Base-by-base conservation (phyloP, 176 grass and related monocot species). In the Themeda triandra region DNA sequence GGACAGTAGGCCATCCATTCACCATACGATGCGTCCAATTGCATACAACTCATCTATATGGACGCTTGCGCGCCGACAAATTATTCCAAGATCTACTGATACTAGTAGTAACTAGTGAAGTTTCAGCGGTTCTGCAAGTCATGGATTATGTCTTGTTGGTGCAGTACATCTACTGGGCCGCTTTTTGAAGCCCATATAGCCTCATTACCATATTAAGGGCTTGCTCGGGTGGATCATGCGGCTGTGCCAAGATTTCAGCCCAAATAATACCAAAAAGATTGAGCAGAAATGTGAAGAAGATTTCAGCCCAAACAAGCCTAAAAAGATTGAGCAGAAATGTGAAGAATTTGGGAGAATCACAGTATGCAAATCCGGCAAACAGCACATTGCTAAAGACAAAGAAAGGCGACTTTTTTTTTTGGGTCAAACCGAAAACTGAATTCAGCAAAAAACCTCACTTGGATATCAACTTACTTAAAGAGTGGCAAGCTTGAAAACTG, bases 41-140 rank as follows among this genome's bases (percentile, higher is more conserved):
- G 10, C 29, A 67, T 64, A 28, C 69, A 84, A 63, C 33, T 44
- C 25, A 73, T 2, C 18, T 23, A 3, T 33, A 40, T 41, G 39
- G 13, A 63, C 28, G 21, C 24, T 66, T 17, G 33, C 53, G 73
- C 54, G 46, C 3, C 40, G 10, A 58, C 5, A 17, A 7, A 73
- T 13, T 32, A 24, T 53, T 73, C 44, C 25, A 54, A 86, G 54
- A 80, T 86, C 77, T 74, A 66, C 68, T 24, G 56, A 24, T 24
- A 59, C 23, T 59, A 4, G 4, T 37, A 37, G 21, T 66, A 21
- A 37, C 5, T 41, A 41, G 31, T 69, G n/a, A 36, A 37, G 66
- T 62, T 36, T 23, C 32, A 69, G 18, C 8, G 36, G 31, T 36
- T 68, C 2, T 35, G 24, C 65, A 35, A 13, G 18, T 32, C 18